These are phyloP conservation scores for Jackrogersella multiformis DNA, from an alignment of 495 filamentous ascomycete genomes.

Conservation along the genomic window DNA sequence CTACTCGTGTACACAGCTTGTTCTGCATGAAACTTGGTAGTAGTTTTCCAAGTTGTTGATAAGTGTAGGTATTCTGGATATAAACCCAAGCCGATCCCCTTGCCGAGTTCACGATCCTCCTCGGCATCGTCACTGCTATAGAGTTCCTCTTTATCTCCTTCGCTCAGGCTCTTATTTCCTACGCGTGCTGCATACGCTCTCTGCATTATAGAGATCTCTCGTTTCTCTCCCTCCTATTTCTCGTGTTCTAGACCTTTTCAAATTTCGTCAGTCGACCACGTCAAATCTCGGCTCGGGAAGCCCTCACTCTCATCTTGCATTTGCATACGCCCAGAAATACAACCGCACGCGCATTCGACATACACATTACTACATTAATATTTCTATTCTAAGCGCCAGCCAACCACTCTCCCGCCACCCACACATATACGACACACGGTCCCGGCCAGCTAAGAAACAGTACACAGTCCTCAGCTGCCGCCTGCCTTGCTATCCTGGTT, in stretches of 20 bases:
- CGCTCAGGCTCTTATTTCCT: conserved; percentile 22
- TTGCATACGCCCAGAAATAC: conserved; percentile 26
- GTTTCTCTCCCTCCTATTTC: not conserved
- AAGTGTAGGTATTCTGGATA: conserved; percentile 14
- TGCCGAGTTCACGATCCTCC: not conserved
- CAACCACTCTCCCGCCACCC: conserved; percentile 34
- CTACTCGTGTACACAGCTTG: not conserved
- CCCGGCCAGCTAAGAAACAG: conserved; percentile 38
- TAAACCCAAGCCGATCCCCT: conserved; percentile 25
- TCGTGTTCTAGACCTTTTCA: conserved; percentile 4
- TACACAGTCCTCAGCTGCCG: conserved; percentile 41
- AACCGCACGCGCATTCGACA: conserved; percentile 26
- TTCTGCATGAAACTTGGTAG: conserved; percentile 3
- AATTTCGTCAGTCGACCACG: conserved; percentile 16
- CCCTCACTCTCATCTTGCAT: conserved; percentile 43
- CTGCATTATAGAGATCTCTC: not conserved
- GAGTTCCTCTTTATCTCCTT: conserved; percentile 9
- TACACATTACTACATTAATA: conserved; percentile 12
- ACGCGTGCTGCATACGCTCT: not conserved
- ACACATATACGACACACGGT: conserved; percentile 34
- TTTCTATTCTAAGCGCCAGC: conserved; percentile 47
- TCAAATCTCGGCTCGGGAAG: conserved; percentile 48
- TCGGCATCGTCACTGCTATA: conserved; percentile 14
- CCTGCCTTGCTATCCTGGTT: conserved; percentile 30
- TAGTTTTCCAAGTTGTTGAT: no score